Conservation (phyloP, 1,284 basidiomycete species). For the Malassezia caprae region DNA sequence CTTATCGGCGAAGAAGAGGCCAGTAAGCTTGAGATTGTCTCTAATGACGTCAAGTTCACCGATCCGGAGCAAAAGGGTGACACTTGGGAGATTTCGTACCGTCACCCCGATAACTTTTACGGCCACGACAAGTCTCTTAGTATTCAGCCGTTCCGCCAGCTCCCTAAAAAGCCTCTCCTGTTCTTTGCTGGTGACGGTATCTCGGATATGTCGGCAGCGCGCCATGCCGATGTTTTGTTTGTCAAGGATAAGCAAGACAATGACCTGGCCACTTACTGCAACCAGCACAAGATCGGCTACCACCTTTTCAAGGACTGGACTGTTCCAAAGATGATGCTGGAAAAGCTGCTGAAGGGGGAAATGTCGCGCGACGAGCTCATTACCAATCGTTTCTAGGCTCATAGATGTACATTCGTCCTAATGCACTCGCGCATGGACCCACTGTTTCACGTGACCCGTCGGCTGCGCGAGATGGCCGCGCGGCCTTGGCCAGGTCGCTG, state of each 20-base stretch:
- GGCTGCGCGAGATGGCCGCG: slow-evolving; percentile 9
- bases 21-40: slow-evolving; percentile 43
- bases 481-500: not conserved
- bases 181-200: slow-evolving; percentile 48
- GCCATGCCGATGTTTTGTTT: slow-evolving; percentile 47
- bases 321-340: slow-evolving; percentile 37
- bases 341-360: slow-evolving; percentile 17
- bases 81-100: slow-evolving; percentile 45
- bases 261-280: slow-evolving; percentile 43
- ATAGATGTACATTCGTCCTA: not conserved
- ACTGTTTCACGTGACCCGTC: not conserved
- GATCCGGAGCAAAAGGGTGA: slow-evolving; percentile 40
- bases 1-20: slow-evolving; percentile 47
- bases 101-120: slow-evolving; percentile 45
- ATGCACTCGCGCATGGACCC: not conserved
- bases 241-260: slow-evolving; percentile 48
- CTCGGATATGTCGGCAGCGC: slow-evolving; percentile 47
- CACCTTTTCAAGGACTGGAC: slow-evolving; percentile 46
- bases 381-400: not conserved
- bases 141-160: slow-evolving; percentile 43
- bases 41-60: slow-evolving; percentile 46
- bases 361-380: slow-evolving; percentile 5
- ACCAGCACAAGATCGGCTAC: slow-evolving; percentile 39
- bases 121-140: slow-evolving; percentile 47
- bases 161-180: slow-evolving; percentile 38